Evolutionary conservation across 495 filamentous ascomycete genomes (phyloP).

Genomic region (Neurospora africana): DNA sequence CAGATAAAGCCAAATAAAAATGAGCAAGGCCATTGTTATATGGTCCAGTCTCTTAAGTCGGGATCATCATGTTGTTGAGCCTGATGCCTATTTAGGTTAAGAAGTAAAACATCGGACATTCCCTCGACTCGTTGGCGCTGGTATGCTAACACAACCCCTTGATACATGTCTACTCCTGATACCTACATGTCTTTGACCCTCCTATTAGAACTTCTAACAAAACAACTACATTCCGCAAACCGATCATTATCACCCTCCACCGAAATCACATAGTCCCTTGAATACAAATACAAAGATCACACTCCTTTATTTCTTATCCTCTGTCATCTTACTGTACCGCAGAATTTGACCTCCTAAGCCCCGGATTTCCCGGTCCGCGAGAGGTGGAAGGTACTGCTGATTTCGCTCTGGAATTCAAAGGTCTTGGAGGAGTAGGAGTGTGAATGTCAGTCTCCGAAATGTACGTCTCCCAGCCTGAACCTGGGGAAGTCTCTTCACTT

Average conservation of each 20-base stretch:
- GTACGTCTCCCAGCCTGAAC: constrained; percentile 2
- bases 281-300: background rate
- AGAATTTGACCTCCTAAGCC: background rate
- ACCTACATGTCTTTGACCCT: background rate
- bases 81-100: background rate
- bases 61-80: too few relatives aligned
- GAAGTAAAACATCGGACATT: background rate
- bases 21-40: too few relatives aligned
- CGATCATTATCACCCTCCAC: background rate
- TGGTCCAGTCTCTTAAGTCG: too few relatives aligned
- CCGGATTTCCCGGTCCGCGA: background rate
- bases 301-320: background rate
- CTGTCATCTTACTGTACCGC: background rate
- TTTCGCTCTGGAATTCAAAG: background rate
- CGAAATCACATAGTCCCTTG: background rate
- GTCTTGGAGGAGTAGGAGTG: background rate
- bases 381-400: background rate
- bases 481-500: background rate
- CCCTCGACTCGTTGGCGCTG: background rate
- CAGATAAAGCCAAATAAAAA: background rate
- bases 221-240: background rate
- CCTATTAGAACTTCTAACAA: background rate
- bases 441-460: background rate
- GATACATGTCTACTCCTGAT: too few relatives aligned
- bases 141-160: background rate